A percentile compares a stretch with the other conserved stretches of the same genome.
These are phyloP conservation scores for Malus fusca DNA, from an alignment of 306 rosid genomes.

Conservation along the genomic window DNA sequence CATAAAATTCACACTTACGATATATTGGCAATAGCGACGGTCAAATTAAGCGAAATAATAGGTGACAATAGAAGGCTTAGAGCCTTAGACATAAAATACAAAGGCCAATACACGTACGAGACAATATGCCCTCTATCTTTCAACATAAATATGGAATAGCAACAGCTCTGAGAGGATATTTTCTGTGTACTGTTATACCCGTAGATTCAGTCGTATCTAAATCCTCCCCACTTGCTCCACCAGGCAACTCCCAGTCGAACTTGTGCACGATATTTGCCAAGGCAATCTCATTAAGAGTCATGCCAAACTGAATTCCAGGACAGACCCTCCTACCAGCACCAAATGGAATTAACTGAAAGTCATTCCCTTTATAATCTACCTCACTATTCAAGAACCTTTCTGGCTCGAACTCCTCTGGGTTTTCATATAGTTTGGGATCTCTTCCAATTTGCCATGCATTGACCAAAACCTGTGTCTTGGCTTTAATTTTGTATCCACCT, in stretches of 20 bases:
- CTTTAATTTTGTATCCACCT: background rate
- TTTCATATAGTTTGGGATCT: slow-evolving; percentile 2
- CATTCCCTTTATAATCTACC: slow-evolving; percentile 24
- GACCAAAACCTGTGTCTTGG: background rate
- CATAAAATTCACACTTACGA: too few species aligned
- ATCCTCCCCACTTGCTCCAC: slow-evolving; percentile 2
- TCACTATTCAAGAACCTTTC: slow-evolving; percentile 9
- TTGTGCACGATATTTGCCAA: slow-evolving; percentile 27
- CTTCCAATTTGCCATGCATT: slow-evolving; percentile 30
- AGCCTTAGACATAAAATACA: too few species aligned
- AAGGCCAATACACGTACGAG: too few species aligned
- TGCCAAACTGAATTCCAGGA: slow-evolving; percentile 29
- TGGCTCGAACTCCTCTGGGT: background rate
- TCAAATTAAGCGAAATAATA: too few species aligned
- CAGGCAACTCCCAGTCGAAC: slow-evolving; percentile 26
- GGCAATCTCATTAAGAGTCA: slow-evolving; percentile 20
- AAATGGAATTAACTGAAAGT: slow-evolving; percentile 33
- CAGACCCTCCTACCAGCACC: slow-evolving; percentile 23
- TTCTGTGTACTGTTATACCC: slow-evolving; percentile 21
- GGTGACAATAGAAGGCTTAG: too few species aligned
- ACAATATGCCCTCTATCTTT: background rate
- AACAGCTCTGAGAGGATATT: slow-evolving; percentile 24
- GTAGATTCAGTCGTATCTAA: slow-evolving; percentile 32
- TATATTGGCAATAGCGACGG: too few species aligned
- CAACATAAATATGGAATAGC: background rate